Base-by-base conservation (phyloP, 805 yeast species). In the Lipomyces japonicus region DNA sequence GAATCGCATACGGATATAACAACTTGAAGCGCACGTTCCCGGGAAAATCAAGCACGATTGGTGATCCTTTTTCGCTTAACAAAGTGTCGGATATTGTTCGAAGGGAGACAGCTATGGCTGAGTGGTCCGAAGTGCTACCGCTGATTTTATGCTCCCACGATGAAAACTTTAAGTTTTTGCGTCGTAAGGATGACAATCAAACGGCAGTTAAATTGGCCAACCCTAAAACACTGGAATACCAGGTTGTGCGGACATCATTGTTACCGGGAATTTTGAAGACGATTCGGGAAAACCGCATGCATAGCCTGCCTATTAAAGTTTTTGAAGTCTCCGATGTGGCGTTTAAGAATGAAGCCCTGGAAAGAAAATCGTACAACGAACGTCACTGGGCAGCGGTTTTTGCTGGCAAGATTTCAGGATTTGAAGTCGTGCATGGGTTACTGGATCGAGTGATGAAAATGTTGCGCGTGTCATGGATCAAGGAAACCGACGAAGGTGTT, bases 261-360 rank as follows among this genome's bases (percentile, higher is more conserved):
- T 74, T 91, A 51, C 97, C 98, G 42, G 99, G 99, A 60, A 77
- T 93, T 50, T 79, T 93, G 66, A 93, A 93, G 72, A 93, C 98
- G 23, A 82, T 93, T 59, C 84, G 86, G 67, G 98, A 95, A 74
- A 93, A 93, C 75, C 85, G 96, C 74, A 86, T 89, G 68, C 97
- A 95, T 69, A 76, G 95, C 2, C 77, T 93, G 65, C 99, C 99
- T 41, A 86, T 95, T 65, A 84, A 81, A 69, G 96, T 95, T 51
- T 93, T 93, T 61, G 99, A 93, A 75, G 75, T 86, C 60, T 97
- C 96, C 63, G 99, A 93, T 70, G 84, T 93, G 54, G 96, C 88
- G 19, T 80, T 85, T 73, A 89, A 91, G 71, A 82, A 89, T 66
- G 78, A 76, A 35, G 67, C 76, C 22, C 71, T 83, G 49, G 99